These are phyloP conservation scores for Aspergillus japonicus DNA, from an alignment of 2,329 filamentous ascomycete species.

Conservation along the genomic window DNA sequence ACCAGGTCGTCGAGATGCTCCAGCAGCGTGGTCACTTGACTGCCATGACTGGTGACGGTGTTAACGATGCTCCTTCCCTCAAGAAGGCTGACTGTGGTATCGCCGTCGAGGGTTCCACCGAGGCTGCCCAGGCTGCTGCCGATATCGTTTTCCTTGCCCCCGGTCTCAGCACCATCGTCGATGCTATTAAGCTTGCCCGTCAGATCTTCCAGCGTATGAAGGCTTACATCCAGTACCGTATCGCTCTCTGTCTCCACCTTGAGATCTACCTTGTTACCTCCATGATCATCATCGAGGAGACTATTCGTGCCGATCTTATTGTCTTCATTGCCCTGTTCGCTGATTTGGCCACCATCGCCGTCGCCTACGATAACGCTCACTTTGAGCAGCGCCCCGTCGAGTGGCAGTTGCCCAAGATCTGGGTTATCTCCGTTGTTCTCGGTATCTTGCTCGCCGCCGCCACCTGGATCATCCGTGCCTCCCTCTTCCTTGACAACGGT, in stretches of 20 bases:
- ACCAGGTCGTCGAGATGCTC: slow-evolving; percentile 73
- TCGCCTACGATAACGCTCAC: slow-evolving; percentile 77
- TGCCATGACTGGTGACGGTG: slow-evolving; percentile 75
- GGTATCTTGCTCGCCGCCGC: slow-evolving; percentile 66
- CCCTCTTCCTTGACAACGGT: slow-evolving; percentile 66
- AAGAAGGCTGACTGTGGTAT: slow-evolving; percentile 76
- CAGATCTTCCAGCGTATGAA: slow-evolving; percentile 79
- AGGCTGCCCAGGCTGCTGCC: slow-evolving; percentile 69
- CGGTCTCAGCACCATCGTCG: slow-evolving; percentile 68
- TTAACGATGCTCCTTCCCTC: slow-evolving; percentile 71
- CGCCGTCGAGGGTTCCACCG: slow-evolving; percentile 68
- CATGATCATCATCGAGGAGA: slow-evolving; percentile 79
- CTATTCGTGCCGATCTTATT: slow-evolving; percentile 68
- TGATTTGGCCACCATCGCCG: slow-evolving; percentile 74
- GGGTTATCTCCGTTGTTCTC: slow-evolving; percentile 63
- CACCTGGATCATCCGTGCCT: slow-evolving; percentile 72
- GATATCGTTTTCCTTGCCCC: slow-evolving; percentile 75
- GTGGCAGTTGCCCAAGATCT: slow-evolving; percentile 80
- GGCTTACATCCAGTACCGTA: slow-evolving; percentile 74
- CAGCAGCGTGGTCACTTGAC: slow-evolving; percentile 71
- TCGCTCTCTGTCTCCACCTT: slow-evolving; percentile 70
- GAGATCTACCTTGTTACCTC: slow-evolving; percentile 75
- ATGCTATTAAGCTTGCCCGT: slow-evolving; percentile 71
- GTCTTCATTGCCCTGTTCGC: slow-evolving; percentile 79
- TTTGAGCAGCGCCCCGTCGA: slow-evolving; percentile 73